Conservation (phyloP, 2,329 filamentous ascomycete species). For the Colletotrichum chrysophilum region DNA sequence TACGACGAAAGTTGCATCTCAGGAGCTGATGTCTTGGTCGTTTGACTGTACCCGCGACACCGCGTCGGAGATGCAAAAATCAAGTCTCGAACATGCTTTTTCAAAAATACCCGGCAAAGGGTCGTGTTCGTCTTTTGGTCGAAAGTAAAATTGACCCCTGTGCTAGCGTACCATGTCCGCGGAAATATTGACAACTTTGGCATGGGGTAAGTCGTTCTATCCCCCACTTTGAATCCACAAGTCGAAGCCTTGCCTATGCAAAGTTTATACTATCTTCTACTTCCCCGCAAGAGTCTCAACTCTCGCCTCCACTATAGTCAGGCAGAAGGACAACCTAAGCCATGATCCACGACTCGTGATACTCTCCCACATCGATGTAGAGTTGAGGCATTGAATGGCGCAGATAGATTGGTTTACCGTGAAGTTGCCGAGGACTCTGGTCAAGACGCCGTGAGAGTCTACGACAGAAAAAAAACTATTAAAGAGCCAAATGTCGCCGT, state of each 20-base stretch:
- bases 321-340: not conserved
- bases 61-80: not conserved
- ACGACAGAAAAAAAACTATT: not conserved
- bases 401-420: not conserved
- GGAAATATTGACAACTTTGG: not conserved
- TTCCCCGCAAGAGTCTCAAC: not conserved
- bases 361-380: not conserved
- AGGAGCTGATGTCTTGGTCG: not conserved
- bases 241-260: not conserved
- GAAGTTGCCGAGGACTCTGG: not conserved
- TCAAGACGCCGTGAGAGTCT: not conserved
- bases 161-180: not conserved
- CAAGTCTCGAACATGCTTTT: not conserved
- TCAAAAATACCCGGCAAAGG: not conserved
- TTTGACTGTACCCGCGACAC: not conserved
- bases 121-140: not conserved
- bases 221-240: not conserved
- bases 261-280: not conserved
- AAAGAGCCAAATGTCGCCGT: not conserved
- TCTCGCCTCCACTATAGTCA: not conserved
- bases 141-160: not conserved
- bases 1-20: not conserved
- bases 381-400: not conserved
- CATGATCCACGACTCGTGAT: not conserved
- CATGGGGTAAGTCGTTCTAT: not conserved